Base-by-base conservation (phyloP, 2,329 filamentous ascomycete species). In the Cadophora luteo-olivacea region DNA sequence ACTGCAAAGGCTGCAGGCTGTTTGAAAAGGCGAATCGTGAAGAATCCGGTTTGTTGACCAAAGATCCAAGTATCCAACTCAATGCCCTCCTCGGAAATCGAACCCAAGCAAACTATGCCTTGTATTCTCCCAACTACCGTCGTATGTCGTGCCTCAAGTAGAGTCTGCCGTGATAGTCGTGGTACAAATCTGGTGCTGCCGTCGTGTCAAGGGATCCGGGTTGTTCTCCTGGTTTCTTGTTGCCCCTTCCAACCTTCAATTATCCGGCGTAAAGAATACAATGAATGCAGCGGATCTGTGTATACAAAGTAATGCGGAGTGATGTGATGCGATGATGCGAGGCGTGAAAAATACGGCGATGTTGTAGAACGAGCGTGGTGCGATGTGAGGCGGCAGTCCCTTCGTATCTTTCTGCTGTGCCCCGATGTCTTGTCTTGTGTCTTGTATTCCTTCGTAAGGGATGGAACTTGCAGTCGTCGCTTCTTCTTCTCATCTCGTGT, bases 401-500 rank as follows among this genome's bases (percentile, higher is more conserved):
- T 32, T 54, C 25, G 51, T 54, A 54, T 54, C 22, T 48, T 24
- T 41, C 7, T 41, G 38, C 38, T 41, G 33, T 36, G 38, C 38
- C 38, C 38, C 11, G 33, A 5, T 54, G 51, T 19, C 3, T 3
- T 54, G 51, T 12, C 24, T 52, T 16, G 8, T 45, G 45, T 48
- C 45, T 48, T 48, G 25, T 54, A 14, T 54, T 32, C 25, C 51
- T 54, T 54, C 51, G 51, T 54, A 54, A 54, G 51, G 51, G 51
- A 54, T 54, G 51, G 36, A 45, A n/a, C n/a, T 24, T 11, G 57
- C 11, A 14, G 22, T 19, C 41, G 38, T 29, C 58, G 24, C 36
- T 45, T 16, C 24, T 25, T 14, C n/a, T 61, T n/a, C 38, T 16
- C 12, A 24, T 54, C 65, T 70, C 66, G 66, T 68, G 68, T 68